Conservation (phyloP, 176 grass and related monocot genomes). For the Aechmea fasciata region DNA sequence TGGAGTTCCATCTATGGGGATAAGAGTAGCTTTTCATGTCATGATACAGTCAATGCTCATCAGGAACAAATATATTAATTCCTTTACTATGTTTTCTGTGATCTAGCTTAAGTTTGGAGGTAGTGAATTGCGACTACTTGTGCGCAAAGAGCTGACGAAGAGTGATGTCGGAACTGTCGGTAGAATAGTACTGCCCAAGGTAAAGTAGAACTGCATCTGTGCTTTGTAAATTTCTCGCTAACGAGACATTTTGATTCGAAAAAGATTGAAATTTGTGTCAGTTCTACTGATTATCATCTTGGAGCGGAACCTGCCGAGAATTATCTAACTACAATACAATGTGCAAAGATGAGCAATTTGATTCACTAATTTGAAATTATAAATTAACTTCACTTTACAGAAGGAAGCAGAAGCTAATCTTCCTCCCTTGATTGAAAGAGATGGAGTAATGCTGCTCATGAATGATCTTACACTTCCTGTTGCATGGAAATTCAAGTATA, state of each 20-base stretch:
- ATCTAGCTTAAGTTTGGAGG: slow-evolving; percentile 33
- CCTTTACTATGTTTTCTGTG: slow-evolving; percentile 5
- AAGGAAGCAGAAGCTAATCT: slow-evolving; percentile 73
- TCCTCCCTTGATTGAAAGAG: slow-evolving; percentile 56
- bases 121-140: slow-evolving; percentile 30
- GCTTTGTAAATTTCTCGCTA: not conserved
- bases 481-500: slow-evolving; percentile 89
- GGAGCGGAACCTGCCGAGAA: too few species aligned
- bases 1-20: too few species aligned
- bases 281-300: too few species aligned
- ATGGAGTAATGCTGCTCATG: slow-evolving; percentile 59
- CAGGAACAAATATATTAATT: not conserved
- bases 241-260: too few species aligned
- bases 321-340: too few species aligned
- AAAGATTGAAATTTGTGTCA: too few species aligned
- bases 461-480: slow-evolving; percentile 47
- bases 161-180: slow-evolving; percentile 80
- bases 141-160: slow-evolving; percentile 84
- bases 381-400: slow-evolving; percentile 33
- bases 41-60: not conserved
- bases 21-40: not conserved
- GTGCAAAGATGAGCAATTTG: too few species aligned
- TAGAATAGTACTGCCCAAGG: slow-evolving; percentile 86
- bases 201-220: slow-evolving; percentile 16
- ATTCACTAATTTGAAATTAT: not conserved